Percentiles rank a stretch among this genome's conserved stretches.
These are phyloP conservation scores for Neospermospora avenae DNA, from an alignment of 2,329 filamentous ascomycete genomes.

Conservation along the genomic window DNA sequence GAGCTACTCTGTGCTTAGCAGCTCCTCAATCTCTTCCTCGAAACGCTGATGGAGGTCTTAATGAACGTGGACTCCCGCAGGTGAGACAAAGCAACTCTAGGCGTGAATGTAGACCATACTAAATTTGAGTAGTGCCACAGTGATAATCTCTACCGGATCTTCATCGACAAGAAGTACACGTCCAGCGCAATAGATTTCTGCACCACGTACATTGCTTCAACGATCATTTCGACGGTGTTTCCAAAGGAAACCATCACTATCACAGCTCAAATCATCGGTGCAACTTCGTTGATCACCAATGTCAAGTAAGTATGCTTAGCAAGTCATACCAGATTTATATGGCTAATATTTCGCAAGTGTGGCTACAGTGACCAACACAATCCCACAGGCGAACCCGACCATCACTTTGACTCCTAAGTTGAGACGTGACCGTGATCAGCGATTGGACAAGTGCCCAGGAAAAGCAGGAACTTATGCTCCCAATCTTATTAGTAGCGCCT, in stretches of 20 bases:
- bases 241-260: neutral
- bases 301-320: neutral
- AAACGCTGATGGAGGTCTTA: neutral
- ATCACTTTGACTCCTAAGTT: slow-evolving; percentile 2
- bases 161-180: neutral
- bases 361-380: slow-evolving; percentile 1
- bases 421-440: slow-evolving; percentile 1
- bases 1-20: neutral
- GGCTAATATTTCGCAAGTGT: neutral
- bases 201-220: slow-evolving; percentile 2
- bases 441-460: neutral
- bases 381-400: neutral
- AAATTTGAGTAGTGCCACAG: neutral
- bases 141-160: slow-evolving; percentile 5
- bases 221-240: neutral
- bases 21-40: neutral
- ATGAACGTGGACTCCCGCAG: neutral
- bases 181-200: slow-evolving; percentile 7
- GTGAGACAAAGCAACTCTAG: neutral
- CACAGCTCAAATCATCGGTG: neutral
- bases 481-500: slow-evolving; percentile 3
- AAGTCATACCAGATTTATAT: neutral
- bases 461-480: slow-evolving; percentile 3
- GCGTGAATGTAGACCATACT: too few species aligned
- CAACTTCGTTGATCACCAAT: neutral